These are phyloP conservation scores for Kazachstania taianensis DNA, from an alignment of 805 yeast genomes.

Conservation along the genomic window DNA sequence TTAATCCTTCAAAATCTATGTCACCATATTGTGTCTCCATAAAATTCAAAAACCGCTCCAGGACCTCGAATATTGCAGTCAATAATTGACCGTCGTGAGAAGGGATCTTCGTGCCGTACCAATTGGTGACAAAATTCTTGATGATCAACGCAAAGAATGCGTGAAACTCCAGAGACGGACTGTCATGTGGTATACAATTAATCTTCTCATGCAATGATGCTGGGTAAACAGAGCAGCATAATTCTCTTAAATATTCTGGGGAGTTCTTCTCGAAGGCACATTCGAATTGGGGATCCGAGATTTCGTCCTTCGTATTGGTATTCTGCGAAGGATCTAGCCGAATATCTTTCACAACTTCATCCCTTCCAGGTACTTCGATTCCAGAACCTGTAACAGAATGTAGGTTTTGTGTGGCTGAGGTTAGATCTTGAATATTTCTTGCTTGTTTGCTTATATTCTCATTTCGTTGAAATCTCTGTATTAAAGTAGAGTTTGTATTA, in stretches of 20 bases:
- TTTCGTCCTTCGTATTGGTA: too few species aligned
- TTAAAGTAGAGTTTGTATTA: constrained; percentile 23
- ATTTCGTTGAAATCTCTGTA: constrained; percentile 22
- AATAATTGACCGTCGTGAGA: constrained; percentile 18
- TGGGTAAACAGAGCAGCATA: constrained; percentile 22
- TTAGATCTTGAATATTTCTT: not conserved
- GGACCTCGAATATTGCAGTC: constrained; percentile 10
- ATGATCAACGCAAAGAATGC: constrained; percentile 20
- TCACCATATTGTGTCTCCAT: constrained; percentile 1
- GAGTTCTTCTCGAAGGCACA: constrained; percentile 15
- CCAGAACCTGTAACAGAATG: too few species aligned
- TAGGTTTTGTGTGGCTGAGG: too few species aligned
- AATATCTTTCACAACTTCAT: too few species aligned
- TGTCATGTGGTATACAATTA: not conserved
- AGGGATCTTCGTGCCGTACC: constrained; percentile 28
- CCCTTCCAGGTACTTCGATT: too few species aligned
- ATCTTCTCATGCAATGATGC: constrained; percentile 11
- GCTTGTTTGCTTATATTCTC: not conserved
- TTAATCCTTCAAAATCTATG: constrained; percentile 10
- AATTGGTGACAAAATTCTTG: constrained; percentile 19
- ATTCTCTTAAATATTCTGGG: constrained; percentile 16
- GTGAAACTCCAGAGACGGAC: constrained; percentile 12
- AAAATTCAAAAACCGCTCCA: constrained; percentile 8
- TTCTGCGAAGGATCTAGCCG: too few species aligned
- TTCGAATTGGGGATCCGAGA: constrained; percentile 14